Percentiles rank a stretch among this genome's conserved stretches.
Evolutionary conservation across 495 filamentous ascomycete genomes (phyloP).

Genomic region (Clavariopsis aquatica): DNA sequence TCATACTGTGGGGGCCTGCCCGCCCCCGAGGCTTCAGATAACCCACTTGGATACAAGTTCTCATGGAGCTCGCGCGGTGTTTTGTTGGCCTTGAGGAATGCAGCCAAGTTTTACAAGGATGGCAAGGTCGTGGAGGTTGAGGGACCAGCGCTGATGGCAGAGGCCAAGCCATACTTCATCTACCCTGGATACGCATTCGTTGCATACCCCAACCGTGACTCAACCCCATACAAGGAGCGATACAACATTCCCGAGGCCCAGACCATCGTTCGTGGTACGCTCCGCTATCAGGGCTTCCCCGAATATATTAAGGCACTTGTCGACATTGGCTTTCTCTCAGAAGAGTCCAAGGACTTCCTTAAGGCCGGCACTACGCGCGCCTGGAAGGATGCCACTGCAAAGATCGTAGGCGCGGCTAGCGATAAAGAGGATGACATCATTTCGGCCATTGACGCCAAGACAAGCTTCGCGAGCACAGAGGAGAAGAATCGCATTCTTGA

Average conservation of each 20-base stretch:
- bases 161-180: conserved; percentile 87
- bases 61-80: conserved; percentile 74
- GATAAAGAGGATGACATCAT: conserved; percentile 64
- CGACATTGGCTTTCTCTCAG: conserved; percentile 78
- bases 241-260: conserved; percentile 89
- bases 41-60: conserved; percentile 97
- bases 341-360: conserved; percentile 62
- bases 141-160: conserved; percentile 70
- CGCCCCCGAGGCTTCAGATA: conserved; percentile 79
- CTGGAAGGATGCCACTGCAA: conserved; percentile 81
- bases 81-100: conserved; percentile 79
- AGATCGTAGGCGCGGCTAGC: conserved; percentile 68
- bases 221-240: conserved; percentile 77
- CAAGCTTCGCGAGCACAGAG: conserved; percentile 66
- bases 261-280: conserved; percentile 72
- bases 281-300: conserved; percentile 84
- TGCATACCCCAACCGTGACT: conserved; percentile 92
- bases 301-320: conserved; percentile 84
- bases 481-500: conserved; percentile 74
- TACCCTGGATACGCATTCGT: conserved; percentile 87
- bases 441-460: conserved; percentile 72
- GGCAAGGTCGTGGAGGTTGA: conserved; percentile 64
- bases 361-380: conserved; percentile 49
- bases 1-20: conserved; percentile 89
- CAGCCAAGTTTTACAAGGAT: conserved; percentile 79